phyloP scores from a whole-genome alignment of 441 rosid genomes.

The Populus hybrid region DNA sequence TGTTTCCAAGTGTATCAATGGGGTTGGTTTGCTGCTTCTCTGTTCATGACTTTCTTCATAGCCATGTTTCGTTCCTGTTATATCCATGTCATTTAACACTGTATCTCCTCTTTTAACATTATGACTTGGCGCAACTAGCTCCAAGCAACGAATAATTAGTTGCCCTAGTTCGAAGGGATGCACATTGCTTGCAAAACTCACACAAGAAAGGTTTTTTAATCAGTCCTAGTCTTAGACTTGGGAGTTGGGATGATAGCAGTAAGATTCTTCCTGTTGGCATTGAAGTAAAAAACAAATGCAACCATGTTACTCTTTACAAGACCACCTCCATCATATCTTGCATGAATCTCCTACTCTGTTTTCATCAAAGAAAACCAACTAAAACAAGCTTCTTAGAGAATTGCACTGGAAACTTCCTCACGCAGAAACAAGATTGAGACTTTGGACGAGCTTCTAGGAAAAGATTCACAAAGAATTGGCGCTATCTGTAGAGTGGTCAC shows the following conservation, averaged over 20 bases:
- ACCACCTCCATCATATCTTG: not conserved
- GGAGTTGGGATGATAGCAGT: not conserved
- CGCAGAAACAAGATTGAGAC: not conserved
- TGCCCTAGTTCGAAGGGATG: too few relatives aligned
- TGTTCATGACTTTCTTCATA: not conserved
- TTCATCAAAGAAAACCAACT: not conserved
- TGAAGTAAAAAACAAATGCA: not conserved
- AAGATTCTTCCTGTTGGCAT: too few relatives aligned
- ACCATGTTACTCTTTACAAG: not conserved
- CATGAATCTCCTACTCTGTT: not conserved
- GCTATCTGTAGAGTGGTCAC: too few relatives aligned
- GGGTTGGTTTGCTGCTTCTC: not conserved
- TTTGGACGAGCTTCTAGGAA: not conserved
- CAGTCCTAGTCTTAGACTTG: too few relatives aligned
- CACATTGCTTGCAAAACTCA: too few relatives aligned
- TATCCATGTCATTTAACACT: not conserved
- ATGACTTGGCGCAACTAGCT: not conserved
- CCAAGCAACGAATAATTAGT: too few relatives aligned
- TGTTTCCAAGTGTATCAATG: too few relatives aligned
- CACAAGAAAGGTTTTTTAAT: too few relatives aligned
- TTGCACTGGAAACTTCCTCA: not conserved
- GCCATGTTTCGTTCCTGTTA: not conserved
- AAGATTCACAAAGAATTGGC: not conserved
- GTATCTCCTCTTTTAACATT: not conserved
- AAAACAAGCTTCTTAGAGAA: not conserved